phyloP scores from a whole-genome alignment of 163 green algal genomes.

The Prototheca cutis region DNA sequence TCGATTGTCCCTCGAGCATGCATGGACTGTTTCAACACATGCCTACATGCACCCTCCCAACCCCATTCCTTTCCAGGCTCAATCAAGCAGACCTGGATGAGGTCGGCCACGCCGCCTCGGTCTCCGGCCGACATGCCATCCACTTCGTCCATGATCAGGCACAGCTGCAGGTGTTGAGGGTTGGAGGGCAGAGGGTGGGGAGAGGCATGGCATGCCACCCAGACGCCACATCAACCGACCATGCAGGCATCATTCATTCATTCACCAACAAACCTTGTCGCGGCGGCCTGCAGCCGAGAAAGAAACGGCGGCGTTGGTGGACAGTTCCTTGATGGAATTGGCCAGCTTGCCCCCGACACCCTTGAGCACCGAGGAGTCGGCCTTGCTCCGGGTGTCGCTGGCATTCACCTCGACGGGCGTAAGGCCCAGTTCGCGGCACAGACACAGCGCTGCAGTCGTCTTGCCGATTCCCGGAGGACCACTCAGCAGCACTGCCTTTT shows the following conservation, averaged over 20 bases:
- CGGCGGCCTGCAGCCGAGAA: not conserved
- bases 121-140: constrained; percentile 93
- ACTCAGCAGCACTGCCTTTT: constrained; percentile 88
- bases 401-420: constrained; percentile 89
- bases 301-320: constrained; percentile 61
- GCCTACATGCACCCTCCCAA: no score
- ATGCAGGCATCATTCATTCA: no score
- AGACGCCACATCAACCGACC: no score
- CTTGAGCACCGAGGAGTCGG: constrained; percentile 53
- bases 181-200: no score
- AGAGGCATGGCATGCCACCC: no score
- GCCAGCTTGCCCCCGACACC: constrained; percentile 63
- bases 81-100: constrained; percentile 71
- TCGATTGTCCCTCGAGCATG: no score
- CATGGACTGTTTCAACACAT: no score
- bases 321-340: constrained; percentile 89
- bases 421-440: constrained; percentile 71
- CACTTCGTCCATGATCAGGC: constrained; percentile 97
- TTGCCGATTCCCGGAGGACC: constrained; percentile 96
- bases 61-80: no score
- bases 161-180: no score
- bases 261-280: not conserved
- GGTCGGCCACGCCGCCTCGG: constrained; percentile 81
- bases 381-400: constrained; percentile 84
- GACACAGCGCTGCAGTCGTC: constrained; percentile 77